Evolutionary conservation across 2,329 filamentous ascomycete species (phyloP), one percentile per base, ranked within the genome.

Genomic region (Talaromyces sp.): DNA sequence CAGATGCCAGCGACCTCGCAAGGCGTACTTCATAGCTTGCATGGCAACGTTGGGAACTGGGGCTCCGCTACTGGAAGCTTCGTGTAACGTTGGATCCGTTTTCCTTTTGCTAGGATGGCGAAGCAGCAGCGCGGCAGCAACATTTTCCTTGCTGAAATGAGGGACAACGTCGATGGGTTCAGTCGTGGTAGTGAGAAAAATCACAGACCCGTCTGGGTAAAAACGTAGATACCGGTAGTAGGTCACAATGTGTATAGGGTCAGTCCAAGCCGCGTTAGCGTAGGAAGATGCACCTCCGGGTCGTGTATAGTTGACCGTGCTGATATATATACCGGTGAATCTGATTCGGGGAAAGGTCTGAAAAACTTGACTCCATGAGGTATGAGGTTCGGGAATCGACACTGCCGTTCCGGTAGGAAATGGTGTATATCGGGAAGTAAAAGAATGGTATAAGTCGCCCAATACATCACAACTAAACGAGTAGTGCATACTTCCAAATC

Each of bases 211-310:
- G 75, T 98, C 91, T 25, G 92, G 90, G 79, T 95, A 95, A 80
- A 99, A 95, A 60, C 95, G 90, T 3, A 99, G 84, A 77, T 98
- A 99, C 63, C 95, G 91, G 79, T 96, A 99, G 79, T 98, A 99
- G 0, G 95, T 99, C 56, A 99, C 92, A 63, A 98, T 96, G 73
- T 96, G 92, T 39, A 98, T 89, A 8, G 93, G 93, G 25, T 85
- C 88, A 70, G 81, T 82, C 91, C 93, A 96, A 1, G 90, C 88
- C 18, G 89, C 79, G 61, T 87, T 87, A 66, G 87, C 88, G 64
- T 74, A 73, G 21, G 85, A 83, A 2, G 86, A 88, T 11, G 88
- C 83, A 64, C 89, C 89, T 35, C 95, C 95, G 0, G 91, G 81
- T 25, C 95, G 90, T 57, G 91, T 87, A 77, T 99, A 99, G 79